Base-by-base conservation (phyloP, 2,329 filamentous ascomycete species). In the Aspergillus vadensis region DNA sequence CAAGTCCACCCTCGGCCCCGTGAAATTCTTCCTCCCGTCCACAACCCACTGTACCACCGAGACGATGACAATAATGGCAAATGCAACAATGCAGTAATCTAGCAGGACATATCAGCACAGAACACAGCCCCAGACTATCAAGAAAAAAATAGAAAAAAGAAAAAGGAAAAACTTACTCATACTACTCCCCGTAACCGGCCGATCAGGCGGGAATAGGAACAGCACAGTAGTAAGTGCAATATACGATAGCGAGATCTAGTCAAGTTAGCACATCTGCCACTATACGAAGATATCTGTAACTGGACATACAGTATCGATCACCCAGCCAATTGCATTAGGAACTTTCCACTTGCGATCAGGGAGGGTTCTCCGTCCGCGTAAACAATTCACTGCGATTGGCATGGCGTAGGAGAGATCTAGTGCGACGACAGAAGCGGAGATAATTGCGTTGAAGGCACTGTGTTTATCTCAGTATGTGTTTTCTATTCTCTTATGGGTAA, bases 351-450 rank as follows among this genome's bases (percentile, higher is more conserved):
- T 72, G 39, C 86, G 79, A 3, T 83, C 80, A 0, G 88, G 89
- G 2, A 91, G 76, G 74, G 85, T 85, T 49, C 80, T 85, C 5
- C 88, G 83, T 5, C 89, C 88, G 0, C 87, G 85, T 2, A 90
- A 75, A 58, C 86, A 83, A 64, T 92, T 91, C 65, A 92, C 85
- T 0, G 84, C 79, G 41, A 91, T 85, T 0, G 90, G 90, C 49
- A 92, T 90, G 5, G 85, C 89, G 65, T 92, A 92, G 1, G 87
- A 89, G 1, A 92, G 76, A 5, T 88, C 86, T 0, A 92, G 81
- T 0, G 88, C 87, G 3, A 91, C 88, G 1, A 92, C 89, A 0
- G 87, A 88, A 0, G 88, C 86, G 0, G 87, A 85, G 3, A 89
- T 83, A 62, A 91, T 89, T 15, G 88, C 88, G 38, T 88, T 90